Evolutionary conservation across 176 grass and related monocot genomes (phyloP), one percentile per base, ranked within the genome.

Genomic region (Oryza meridionalis): DNA sequence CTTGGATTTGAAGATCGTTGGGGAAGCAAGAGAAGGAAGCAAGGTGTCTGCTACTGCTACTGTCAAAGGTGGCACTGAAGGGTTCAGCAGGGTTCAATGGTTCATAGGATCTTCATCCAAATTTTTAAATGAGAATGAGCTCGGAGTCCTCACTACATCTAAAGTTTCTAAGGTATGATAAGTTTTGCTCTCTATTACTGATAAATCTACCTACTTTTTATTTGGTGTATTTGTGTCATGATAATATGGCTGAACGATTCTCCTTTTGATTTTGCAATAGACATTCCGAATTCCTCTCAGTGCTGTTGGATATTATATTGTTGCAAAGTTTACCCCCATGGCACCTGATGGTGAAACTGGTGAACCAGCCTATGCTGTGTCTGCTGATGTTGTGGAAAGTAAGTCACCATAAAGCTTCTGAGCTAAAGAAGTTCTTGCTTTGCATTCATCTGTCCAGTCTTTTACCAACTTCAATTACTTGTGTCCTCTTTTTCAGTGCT

Each of bases 261-360:
- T 83, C 65, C 27, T 59, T 84, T 87, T 55, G 65, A 37, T 71
- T 87, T 42, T 78, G 37, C 15, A 76, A 69, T 85, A 99, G 96
- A 89, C 80, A 85, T 96, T 99, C 86, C 86, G 91, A 55, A 82
- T 99, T 89, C 93, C 93, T 85, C 89, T 99, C 66, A 72, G 77
- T 65, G 91, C 93, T 82, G 80, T 94, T 88, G 96, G 96, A 70
- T 83, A 76, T 76, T 89, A 92, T 85, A 86, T 99, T 76, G 89
- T 99, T 84, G 96, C 88, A 53, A 99, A 94, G 88, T 96, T 96
- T 83, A 94, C 77, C 92, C 96, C 93, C 64, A 87, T 84, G 89
- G 83, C 87, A 21, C 86, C 85, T 73, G 93, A 99, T 92, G 96
- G 93, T 72, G 96, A 99, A 96, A 88, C 84, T 51, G 96, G 96